phyloP scores from a whole-genome alignment of 2,329 filamentous ascomycete genomes.

The Stagonosporopsis vannaccii region DNA sequence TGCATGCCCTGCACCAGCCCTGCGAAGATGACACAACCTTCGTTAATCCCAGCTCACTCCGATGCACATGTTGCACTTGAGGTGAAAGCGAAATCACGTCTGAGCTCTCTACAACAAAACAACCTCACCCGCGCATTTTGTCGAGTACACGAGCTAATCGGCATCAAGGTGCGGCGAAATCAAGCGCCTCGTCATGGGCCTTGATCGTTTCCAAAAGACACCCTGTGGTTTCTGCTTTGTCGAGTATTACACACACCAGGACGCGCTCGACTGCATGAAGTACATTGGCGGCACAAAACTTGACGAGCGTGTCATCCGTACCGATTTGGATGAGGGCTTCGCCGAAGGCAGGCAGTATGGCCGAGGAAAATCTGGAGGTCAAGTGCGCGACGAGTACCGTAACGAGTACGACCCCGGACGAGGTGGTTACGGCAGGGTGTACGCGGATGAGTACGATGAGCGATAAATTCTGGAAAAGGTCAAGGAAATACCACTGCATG shows the following conservation, averaged over 20 bases:
- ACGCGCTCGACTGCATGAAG: constrained; percentile 97
- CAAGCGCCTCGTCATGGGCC: constrained; percentile 96
- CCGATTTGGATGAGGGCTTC: constrained; percentile 94
- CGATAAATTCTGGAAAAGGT: constrained; percentile 11
- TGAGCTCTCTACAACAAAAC: constrained; percentile 46
- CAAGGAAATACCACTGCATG: constrained; percentile 22
- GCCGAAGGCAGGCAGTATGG: constrained; percentile 96
- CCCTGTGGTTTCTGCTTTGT: constrained; percentile 99
- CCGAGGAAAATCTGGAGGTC: constrained; percentile 91
- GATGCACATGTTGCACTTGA: constrained; percentile 84
- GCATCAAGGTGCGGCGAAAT: constrained; percentile 77
- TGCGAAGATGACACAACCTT: constrained; percentile 76
- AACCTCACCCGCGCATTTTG: constrained; percentile 44
- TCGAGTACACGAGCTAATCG: neutral
- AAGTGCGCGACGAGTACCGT: constrained; percentile 96
- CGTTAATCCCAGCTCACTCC: constrained; percentile 99
- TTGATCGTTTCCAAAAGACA: constrained; percentile 96
- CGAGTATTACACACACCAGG: constrained; percentile 97
- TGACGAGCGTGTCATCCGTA: constrained; percentile 94
- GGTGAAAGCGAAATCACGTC: constrained; percentile 79
- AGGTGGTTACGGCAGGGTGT: constrained; percentile 83
- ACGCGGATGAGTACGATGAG: constrained; percentile 45
- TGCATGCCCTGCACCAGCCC: neutral
- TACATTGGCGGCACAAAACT: constrained; percentile 98
- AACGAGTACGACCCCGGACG: constrained; percentile 96